Conservation (phyloP, 768 basidiomycete species). For the Termitomyces sp. region DNA sequence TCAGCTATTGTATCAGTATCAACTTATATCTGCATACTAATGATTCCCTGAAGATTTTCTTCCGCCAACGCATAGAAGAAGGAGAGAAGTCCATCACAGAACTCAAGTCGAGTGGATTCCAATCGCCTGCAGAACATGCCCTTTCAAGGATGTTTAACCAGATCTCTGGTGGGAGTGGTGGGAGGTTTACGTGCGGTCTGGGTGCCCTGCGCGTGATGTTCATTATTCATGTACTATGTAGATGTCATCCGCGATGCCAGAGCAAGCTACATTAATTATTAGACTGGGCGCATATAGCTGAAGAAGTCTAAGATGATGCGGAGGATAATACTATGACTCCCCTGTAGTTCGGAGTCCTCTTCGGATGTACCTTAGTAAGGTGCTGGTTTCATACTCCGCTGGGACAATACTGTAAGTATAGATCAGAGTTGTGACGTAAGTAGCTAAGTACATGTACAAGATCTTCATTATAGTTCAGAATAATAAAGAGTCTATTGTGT, state of each 20-base stretch:
- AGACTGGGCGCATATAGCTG: too few relatives aligned
- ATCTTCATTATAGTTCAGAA: too few relatives aligned
- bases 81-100: conserved; percentile 7
- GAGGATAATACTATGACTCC: too few relatives aligned
- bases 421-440: too few relatives aligned
- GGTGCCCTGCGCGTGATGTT: conserved; percentile 10
- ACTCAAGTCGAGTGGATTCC: conserved; percentile 16
- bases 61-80: conserved; percentile 8
- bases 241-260: neutral
- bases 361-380: too few relatives aligned
- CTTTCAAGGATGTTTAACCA: conserved; percentile 20
- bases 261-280: neutral
- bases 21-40: conserved; percentile 15
- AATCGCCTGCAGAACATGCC: conserved; percentile 16
- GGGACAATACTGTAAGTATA: too few relatives aligned
- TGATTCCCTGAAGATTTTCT: conserved; percentile 12
- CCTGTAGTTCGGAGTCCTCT: too few relatives aligned
- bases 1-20: neutral
- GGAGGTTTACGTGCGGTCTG: conserved; percentile 3
- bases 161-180: conserved; percentile 23
- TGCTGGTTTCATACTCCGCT: too few relatives aligned
- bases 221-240: neutral
- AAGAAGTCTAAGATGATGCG: neutral
- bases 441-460: too few relatives aligned
- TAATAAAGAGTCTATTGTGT: too few relatives aligned